Evolutionary conservation across 345 rosid species (phyloP).

Genomic region (Acer negundo): DNA sequence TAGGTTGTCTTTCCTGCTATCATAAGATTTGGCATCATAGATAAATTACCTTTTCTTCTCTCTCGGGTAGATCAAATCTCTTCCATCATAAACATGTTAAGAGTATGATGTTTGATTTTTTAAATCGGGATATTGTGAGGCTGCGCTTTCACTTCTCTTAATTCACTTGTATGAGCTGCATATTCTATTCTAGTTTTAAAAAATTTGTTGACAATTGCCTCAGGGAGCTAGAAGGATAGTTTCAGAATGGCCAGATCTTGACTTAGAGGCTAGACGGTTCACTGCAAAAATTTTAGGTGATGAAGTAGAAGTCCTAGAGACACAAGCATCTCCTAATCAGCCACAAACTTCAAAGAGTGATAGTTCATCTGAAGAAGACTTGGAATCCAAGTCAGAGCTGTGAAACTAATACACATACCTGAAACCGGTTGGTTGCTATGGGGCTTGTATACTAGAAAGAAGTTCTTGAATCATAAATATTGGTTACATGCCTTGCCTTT

Average conservation of each 20-base stretch:
- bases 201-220: neutral
- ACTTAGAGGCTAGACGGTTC: conserved; percentile 71
- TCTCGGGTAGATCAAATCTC: neutral
- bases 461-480: too few relatives aligned
- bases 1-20: neutral
- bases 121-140: neutral
- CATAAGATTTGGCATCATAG: neutral
- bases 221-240: conserved; percentile 95
- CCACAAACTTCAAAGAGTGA: conserved; percentile 21
- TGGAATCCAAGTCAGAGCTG: conserved; percentile 77
- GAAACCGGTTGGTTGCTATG: neutral
- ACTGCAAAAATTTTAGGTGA: conserved; percentile 79
- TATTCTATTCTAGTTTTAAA: neutral
- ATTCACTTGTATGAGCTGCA: neutral
- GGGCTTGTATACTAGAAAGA: neutral
- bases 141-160: neutral
- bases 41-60: neutral
- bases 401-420: conserved; percentile 24
- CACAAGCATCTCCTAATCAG: conserved; percentile 26
- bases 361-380: conserved; percentile 36
- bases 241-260: conserved; percentile 81
- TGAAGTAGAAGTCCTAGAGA: conserved; percentile 58
- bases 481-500: neutral
- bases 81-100: neutral
- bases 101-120: neutral